These are phyloP conservation scores for Annulohypoxylon stygium DNA, from an alignment of 495 filamentous ascomycete genomes.

Conservation along the genomic window DNA sequence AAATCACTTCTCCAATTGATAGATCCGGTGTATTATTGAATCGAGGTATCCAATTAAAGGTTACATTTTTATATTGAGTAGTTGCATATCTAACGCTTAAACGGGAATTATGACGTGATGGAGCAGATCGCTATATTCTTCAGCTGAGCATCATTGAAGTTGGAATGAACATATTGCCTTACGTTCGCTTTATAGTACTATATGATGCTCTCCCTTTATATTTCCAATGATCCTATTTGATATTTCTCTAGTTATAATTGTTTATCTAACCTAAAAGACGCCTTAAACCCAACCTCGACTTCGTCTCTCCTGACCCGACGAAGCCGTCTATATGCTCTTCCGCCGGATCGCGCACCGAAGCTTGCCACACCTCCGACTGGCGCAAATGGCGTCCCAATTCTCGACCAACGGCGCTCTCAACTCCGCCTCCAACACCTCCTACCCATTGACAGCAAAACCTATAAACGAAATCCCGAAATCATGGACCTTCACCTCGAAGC, in stretches of 20 bases:
- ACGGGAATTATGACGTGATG: slow-evolving; percentile 32
- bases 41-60: neutral
- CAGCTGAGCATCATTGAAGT: slow-evolving; percentile 22
- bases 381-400: slow-evolving; percentile 50
- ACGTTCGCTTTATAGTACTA: slow-evolving; percentile 17
- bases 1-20: neutral
- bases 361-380: slow-evolving; percentile 41
- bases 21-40: neutral
- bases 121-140: slow-evolving; percentile 28
- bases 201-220: neutral
- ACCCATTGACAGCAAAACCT: slow-evolving; percentile 48
- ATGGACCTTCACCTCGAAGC: slow-evolving; percentile 81
- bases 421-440: slow-evolving; percentile 41
- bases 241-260: neutral
- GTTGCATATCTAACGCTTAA: neutral
- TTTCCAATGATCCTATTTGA: slow-evolving; percentile 5
- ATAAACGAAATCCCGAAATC: slow-evolving; percentile 85
- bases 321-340: slow-evolving; percentile 39
- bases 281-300: neutral
- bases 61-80: neutral
- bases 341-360: slow-evolving; percentile 28
- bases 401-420: slow-evolving; percentile 41
- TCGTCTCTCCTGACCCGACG: slow-evolving; percentile 4
- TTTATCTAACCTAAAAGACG: neutral
- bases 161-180: slow-evolving; percentile 13